Percentiles rank a stretch among this genome's conserved stretches.
phyloP scores from a whole-genome alignment of 768 basidiomycete species.

The Pholiota conissans region DNA sequence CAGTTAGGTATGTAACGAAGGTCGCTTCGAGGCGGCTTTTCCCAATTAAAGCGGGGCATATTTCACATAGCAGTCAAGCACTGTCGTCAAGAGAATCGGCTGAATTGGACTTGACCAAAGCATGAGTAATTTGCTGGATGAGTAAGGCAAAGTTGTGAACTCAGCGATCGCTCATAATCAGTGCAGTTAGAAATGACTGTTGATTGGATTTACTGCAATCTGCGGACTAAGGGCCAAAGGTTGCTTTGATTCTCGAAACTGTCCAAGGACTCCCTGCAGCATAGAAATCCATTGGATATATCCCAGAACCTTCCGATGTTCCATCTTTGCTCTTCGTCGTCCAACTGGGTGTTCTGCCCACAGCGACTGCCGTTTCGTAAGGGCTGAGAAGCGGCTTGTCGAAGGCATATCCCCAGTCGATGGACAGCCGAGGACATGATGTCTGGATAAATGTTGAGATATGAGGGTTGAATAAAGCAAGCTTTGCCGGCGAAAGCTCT shows the following conservation, averaged over 20 bases:
- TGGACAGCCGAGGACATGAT: slow-evolving; percentile 92
- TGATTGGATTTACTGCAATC: too few species aligned
- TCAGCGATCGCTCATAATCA: too few species aligned
- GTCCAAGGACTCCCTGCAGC: slow-evolving; percentile 80
- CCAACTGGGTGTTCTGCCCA: slow-evolving; percentile 73
- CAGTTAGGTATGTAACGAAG: too few species aligned
- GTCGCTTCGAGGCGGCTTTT: too few species aligned
- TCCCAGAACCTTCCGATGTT: slow-evolving; percentile 31
- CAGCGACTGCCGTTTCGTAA: slow-evolving; percentile 88
- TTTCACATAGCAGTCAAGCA: too few species aligned
- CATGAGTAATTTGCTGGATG: not conserved
- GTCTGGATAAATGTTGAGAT: slow-evolving; percentile 94
- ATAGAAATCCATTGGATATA: slow-evolving; percentile 98
- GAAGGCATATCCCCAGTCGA: slow-evolving; percentile 99
- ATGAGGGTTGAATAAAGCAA: slow-evolving; percentile 78
- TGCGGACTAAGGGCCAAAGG: too few species aligned
- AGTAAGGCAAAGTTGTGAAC: too few species aligned
- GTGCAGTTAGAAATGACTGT: too few species aligned
- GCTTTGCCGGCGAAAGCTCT: slow-evolving; percentile 94
- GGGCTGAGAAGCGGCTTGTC: slow-evolving; percentile 84
- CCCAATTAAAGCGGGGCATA: too few species aligned
- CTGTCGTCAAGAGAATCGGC: not conserved
- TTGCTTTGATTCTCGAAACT: slow-evolving; percentile 55
- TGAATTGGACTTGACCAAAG: not conserved
- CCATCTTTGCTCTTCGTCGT: slow-evolving; percentile 35